These are phyloP conservation scores for Endocalyx cinctus DNA, from an alignment of 2,329 filamentous ascomycete genomes.

Conservation along the genomic window DNA sequence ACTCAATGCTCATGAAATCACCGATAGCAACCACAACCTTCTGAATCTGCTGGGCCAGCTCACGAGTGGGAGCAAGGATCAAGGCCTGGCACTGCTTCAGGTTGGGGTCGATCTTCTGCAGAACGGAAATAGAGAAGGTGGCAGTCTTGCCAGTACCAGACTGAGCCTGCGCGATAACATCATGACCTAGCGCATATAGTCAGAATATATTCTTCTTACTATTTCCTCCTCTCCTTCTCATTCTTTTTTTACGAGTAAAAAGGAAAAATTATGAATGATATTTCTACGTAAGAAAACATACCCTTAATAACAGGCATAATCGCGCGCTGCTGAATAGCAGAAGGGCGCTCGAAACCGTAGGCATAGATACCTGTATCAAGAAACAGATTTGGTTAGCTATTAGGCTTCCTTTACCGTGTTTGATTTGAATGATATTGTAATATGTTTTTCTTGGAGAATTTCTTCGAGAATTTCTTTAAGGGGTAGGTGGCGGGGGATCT, in stretches of 20 bases:
- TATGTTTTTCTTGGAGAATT: constrained; percentile 19
- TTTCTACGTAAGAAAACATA: constrained; percentile 42
- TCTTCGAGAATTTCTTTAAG: too few species aligned
- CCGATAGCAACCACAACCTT: constrained; percentile 98
- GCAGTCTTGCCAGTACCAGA: constrained; percentile 99
- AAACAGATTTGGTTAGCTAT: constrained; percentile 5
- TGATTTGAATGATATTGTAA: constrained; percentile 10
- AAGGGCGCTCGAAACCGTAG: constrained; percentile 99
- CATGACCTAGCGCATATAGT: constrained; percentile 64
- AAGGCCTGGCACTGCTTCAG: constrained; percentile 97
- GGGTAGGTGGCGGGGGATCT: too few species aligned
- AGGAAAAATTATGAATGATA: constrained; percentile 8
- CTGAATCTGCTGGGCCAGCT: constrained; percentile 98
- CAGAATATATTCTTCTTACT: too few species aligned
- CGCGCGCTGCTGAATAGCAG: constrained; percentile 98
- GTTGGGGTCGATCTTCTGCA: constrained; percentile 96
- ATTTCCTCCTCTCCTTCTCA: too few species aligned
- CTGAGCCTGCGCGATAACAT: constrained; percentile 99
- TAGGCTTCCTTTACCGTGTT: too few species aligned
- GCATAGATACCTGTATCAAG: constrained; percentile 89
- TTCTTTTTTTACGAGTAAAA: too few species aligned
- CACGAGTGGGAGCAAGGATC: constrained; percentile 95
- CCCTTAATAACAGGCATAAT: constrained; percentile 99
- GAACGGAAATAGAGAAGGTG: constrained; percentile 97
- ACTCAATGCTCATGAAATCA: constrained; percentile 99